Evolutionary conservation across 2,329 filamentous ascomycete genomes (phyloP).

Genomic region (Xylaria sp.): DNA sequence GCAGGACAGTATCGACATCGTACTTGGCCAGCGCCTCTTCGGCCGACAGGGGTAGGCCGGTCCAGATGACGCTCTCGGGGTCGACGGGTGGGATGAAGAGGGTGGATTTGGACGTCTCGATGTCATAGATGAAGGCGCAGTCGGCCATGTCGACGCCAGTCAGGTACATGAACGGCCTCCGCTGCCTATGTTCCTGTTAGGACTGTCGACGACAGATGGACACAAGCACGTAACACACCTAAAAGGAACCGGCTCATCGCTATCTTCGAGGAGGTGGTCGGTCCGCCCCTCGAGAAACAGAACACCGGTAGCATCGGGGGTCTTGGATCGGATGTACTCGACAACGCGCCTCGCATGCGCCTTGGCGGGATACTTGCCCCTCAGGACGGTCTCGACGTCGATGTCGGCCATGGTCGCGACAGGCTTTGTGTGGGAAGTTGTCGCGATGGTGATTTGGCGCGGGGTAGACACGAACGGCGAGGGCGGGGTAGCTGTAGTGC

Average conservation of each 20-base stretch:
- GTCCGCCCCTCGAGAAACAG: slow-evolving; percentile 90
- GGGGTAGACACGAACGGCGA: slow-evolving; percentile 29
- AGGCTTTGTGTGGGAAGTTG: slow-evolving; percentile 28
- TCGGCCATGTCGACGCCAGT: slow-evolving; percentile 85
- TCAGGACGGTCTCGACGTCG: slow-evolving; percentile 63
- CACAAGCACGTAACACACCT: slow-evolving; percentile 60
- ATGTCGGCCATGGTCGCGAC: slow-evolving; percentile 45
- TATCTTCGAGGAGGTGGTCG: slow-evolving; percentile 86
- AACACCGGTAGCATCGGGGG: slow-evolving; percentile 73
- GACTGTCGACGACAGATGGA: neutral
- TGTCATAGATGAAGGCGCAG: slow-evolving; percentile 82
- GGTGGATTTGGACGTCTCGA: slow-evolving; percentile 75
- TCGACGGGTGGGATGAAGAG: slow-evolving; percentile 93
- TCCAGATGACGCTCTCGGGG: slow-evolving; percentile 92
- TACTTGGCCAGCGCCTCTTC: slow-evolving; percentile 80
- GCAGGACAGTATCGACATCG: slow-evolving; percentile 82
- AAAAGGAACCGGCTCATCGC: slow-evolving; percentile 84
- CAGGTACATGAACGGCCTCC: slow-evolving; percentile 93
- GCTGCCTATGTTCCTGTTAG: slow-evolving; percentile 67
- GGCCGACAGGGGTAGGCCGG: slow-evolving; percentile 81
- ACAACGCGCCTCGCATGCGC: slow-evolving; percentile 85
- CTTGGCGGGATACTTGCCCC: slow-evolving; percentile 83
- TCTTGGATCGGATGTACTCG: slow-evolving; percentile 75
- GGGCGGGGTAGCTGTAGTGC: slow-evolving; percentile 40
- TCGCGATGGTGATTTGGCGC: slow-evolving; percentile 30